A percentile compares a stretch with the other conserved stretches of the same genome.
Evolutionary conservation across 345 rosid species (phyloP).

Genomic region (Excoecaria agallocha): DNA sequence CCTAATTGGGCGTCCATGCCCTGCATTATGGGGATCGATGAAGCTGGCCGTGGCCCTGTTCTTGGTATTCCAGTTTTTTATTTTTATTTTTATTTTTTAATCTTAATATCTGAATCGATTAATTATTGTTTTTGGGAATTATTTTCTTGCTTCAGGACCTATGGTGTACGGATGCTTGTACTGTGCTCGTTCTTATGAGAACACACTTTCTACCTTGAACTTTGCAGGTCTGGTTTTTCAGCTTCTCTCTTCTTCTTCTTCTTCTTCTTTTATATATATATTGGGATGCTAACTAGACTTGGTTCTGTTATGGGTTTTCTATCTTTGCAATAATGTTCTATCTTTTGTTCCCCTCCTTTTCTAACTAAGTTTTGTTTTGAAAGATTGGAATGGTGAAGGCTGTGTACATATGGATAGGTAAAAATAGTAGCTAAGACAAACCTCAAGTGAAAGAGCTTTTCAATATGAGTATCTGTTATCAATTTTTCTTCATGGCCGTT

Average conservation of each 20-base stretch:
- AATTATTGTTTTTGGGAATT: neutral
- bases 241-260: neutral
- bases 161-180: slow-evolving; percentile 97
- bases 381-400: neutral
- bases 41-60: slow-evolving; percentile 96
- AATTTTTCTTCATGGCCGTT: too few relatives aligned
- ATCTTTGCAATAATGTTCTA: neutral
- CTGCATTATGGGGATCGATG: slow-evolving; percentile 94
- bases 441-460: too few relatives aligned
- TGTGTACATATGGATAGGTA: neutral
- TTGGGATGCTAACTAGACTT: neutral
- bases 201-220: slow-evolving; percentile 68
- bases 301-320: slow-evolving; percentile 5
- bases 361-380: neutral
- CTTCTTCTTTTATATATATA: neutral
- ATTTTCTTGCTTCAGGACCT: slow-evolving; percentile 55
- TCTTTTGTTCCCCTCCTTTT: neutral
- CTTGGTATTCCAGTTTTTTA: slow-evolving; percentile 35
- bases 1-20: slow-evolving; percentile 74
- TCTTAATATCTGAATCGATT: neutral
- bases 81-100: neutral
- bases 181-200: slow-evolving; percentile 72
- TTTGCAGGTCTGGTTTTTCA: slow-evolving; percentile 58
- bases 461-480: too few relatives aligned
- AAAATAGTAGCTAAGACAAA: neutral